Evolutionary conservation across 345 rosid species (phyloP).

Genomic region (Melaleuca quinquenervia): DNA sequence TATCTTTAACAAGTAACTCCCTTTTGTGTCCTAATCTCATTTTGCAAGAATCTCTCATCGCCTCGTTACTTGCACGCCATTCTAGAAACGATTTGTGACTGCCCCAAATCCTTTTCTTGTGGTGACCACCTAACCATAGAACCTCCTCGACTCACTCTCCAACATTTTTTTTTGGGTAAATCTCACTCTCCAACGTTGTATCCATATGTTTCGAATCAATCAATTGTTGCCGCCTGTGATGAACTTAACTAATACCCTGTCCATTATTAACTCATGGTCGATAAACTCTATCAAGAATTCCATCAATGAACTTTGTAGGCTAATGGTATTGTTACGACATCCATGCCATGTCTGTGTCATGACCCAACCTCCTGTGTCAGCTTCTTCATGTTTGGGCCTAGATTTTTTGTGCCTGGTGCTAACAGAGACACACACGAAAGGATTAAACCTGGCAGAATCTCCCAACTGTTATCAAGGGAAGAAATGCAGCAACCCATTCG

Average conservation of each 20-base stretch:
- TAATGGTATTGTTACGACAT: not conserved
- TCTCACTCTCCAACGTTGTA: not conserved
- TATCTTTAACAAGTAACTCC: not conserved
- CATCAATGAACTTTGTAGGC: not conserved
- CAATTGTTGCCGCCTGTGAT: rapidly evolving
- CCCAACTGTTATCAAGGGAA: not conserved
- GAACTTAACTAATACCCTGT: not conserved
- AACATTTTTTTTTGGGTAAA: too few species aligned
- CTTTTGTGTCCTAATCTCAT: not conserved
- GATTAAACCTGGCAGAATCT: not conserved
- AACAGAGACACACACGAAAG: not conserved
- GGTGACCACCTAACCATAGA: not conserved
- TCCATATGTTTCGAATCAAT: not conserved
- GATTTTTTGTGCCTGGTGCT: not conserved
- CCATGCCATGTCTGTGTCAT: not conserved
- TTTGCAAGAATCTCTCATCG: not conserved
- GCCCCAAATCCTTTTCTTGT: not conserved
- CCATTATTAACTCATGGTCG: not conserved
- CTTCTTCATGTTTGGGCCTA: not conserved
- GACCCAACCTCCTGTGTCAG: not conserved
- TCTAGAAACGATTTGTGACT: not conserved
- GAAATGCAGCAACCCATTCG: not conserved
- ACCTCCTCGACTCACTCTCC: not conserved
- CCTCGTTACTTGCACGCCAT: not conserved
- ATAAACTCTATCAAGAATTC: not conserved